Evolutionary conservation across 2,329 filamentous ascomycete genomes (phyloP).

Genomic region (Pestalotiopsis sp.): DNA sequence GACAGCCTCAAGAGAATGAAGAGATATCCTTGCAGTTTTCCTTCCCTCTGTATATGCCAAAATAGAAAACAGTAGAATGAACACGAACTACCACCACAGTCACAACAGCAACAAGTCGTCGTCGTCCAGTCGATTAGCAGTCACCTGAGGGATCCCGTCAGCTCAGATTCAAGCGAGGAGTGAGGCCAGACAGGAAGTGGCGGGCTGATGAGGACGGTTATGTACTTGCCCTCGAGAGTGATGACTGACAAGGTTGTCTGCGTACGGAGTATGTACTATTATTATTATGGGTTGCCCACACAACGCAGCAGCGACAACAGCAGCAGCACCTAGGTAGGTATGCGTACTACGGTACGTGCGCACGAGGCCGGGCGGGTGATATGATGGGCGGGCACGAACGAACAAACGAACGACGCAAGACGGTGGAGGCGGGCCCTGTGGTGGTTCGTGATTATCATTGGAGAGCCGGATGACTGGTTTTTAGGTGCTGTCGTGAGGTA

Average conservation of each 20-base stretch:
- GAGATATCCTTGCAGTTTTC: not conserved
- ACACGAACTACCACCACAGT: not conserved
- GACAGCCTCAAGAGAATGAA: not conserved
- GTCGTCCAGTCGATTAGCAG: not conserved
- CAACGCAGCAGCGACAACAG: not conserved
- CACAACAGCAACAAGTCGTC: not conserved
- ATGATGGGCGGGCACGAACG: not conserved
- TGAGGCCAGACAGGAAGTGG: slow-evolving; percentile 5
- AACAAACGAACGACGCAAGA: not conserved
- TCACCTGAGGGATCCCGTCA: slow-evolving; percentile 4
- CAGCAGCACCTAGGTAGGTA: not conserved
- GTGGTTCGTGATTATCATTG: not conserved
- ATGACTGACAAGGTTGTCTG: not conserved
- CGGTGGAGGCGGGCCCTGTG: not conserved
- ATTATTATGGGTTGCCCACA: not conserved
- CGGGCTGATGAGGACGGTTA: slow-evolving; percentile 7
- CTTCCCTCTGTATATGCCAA: not conserved
- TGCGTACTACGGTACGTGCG: not conserved
- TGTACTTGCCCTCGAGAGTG: not conserved
- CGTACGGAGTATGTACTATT: not conserved
- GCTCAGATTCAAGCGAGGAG: slow-evolving; percentile 1
- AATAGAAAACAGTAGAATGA: not conserved
- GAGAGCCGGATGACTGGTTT: not conserved
- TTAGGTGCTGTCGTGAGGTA: not conserved
- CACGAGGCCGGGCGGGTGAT: not conserved